phyloP scores from a whole-genome alignment of 2,329 filamentous ascomycete genomes.

The Phialophora tarda region DNA sequence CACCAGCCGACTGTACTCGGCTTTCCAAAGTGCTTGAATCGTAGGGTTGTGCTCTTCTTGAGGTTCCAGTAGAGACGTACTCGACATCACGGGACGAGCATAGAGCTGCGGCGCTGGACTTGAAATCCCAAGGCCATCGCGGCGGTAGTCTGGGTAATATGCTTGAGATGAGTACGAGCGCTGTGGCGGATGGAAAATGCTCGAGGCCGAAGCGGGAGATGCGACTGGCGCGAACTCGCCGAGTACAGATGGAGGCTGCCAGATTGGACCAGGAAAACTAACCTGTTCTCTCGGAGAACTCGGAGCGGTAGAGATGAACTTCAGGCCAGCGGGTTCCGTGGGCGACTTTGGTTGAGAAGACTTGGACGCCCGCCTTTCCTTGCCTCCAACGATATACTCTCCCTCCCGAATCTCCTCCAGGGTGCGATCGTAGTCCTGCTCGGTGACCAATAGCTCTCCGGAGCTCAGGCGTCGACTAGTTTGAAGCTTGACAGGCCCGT shows the following conservation, averaged over 20 bases:
- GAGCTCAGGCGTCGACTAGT: slow-evolving; percentile 39
- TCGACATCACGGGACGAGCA: slow-evolving; percentile 28
- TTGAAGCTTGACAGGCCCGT: slow-evolving; percentile 40
- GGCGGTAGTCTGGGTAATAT: neutral
- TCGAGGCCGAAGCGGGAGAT: slow-evolving; percentile 4
- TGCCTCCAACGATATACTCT: slow-evolving; percentile 38
- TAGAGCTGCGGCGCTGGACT: slow-evolving; percentile 15
- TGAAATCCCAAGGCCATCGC: slow-evolving; percentile 21
- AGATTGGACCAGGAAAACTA: slow-evolving; percentile 14
- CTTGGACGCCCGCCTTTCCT: slow-evolving; percentile 30
- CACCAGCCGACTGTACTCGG: slow-evolving; percentile 37
- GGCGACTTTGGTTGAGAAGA: slow-evolving; percentile 16
- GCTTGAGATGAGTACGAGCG: slow-evolving; percentile 16
- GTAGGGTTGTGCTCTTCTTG: slow-evolving; percentile 36
- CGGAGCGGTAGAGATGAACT: slow-evolving; percentile 27
- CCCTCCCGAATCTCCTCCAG: slow-evolving; percentile 38
- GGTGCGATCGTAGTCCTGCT: slow-evolving; percentile 38
- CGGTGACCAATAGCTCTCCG: slow-evolving; percentile 37
- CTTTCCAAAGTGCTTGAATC: slow-evolving; percentile 39
- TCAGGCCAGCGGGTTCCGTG: slow-evolving; percentile 11
- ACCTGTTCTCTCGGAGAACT: slow-evolving; percentile 23
- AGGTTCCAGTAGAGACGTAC: slow-evolving; percentile 28
- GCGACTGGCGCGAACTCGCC: slow-evolving; percentile 14
- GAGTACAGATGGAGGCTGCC: slow-evolving; percentile 18
- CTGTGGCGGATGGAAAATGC: slow-evolving; percentile 2